Percentiles rank a stretch among this genome's conserved stretches.
phyloP scores from a whole-genome alignment of 208 protist species.

The Trypanosoma caninum region DNA sequence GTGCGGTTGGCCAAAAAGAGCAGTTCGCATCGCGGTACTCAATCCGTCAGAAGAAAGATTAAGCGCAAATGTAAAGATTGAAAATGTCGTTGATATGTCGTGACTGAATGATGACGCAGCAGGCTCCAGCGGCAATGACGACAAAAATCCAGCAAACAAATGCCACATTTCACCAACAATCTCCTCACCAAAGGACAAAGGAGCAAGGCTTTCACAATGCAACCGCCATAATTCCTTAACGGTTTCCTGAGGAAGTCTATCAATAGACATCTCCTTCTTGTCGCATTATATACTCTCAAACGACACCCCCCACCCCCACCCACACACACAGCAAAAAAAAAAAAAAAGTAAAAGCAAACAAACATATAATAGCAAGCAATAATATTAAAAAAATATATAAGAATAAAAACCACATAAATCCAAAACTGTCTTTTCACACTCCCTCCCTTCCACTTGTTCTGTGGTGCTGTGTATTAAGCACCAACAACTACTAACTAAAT shows the following conservation, averaged over 20 bases:
- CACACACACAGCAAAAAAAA: neutral
- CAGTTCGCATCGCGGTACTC: slow-evolving; percentile 40
- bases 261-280: slow-evolving; percentile 18
- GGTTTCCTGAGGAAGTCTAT: slow-evolving; percentile 19
- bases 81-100: neutral
- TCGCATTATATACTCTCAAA: neutral
- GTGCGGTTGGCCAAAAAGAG: slow-evolving; percentile 47
- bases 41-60: slow-evolving; percentile 24
- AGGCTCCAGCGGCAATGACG: slow-evolving; percentile 30
- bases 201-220: slow-evolving; percentile 45
- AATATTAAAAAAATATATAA: neutral
- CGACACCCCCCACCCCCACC: neutral
- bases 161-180: slow-evolving; percentile 71
- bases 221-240: slow-evolving; percentile 60
- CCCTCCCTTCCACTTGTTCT: neutral
- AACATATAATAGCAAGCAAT: neutral
- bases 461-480: neutral
- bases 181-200: slow-evolving; percentile 46
- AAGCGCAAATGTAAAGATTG: slow-evolving; percentile 20
- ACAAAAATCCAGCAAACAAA: slow-evolving; percentile 54
- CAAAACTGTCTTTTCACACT: neutral
- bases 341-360: neutral
- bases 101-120: slow-evolving; percentile 14
- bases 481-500: neutral
- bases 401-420: neutral